These are phyloP conservation scores for Penicillium sp. DNA, from an alignment of 2,329 filamentous ascomycete genomes.

Conservation along the genomic window DNA sequence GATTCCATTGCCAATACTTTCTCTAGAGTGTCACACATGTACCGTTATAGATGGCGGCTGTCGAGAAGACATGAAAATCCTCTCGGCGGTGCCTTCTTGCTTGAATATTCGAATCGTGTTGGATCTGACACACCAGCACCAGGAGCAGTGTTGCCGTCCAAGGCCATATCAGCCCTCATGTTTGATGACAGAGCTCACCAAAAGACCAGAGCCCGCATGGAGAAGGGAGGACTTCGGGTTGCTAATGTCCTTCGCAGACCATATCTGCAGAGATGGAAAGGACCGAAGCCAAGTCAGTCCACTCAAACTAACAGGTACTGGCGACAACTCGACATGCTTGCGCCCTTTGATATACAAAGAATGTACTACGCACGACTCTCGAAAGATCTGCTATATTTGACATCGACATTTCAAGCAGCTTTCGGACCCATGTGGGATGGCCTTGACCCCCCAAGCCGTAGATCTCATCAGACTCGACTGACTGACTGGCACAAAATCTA, in stretches of 20 bases:
- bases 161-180: conserved; percentile 4
- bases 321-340: conserved; percentile 36
- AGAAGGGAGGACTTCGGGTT: background rate
- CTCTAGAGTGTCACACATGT: background rate
- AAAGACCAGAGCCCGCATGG: background rate
- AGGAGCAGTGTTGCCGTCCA: background rate
- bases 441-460: background rate
- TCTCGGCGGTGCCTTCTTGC: background rate
- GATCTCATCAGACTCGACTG: background rate
- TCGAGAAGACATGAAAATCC: background rate
- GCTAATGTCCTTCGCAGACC: conserved; percentile 6
- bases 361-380: conserved; percentile 4
- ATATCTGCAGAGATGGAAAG: conserved; percentile 19
- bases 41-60: conserved; percentile 5
- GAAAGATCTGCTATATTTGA: conserved; percentile 19
- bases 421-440: conserved; percentile 11
- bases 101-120: background rate
- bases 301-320: conserved; percentile 28
- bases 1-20: background rate
- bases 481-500: conserved; percentile 8
- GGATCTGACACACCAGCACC: background rate
- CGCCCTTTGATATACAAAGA: conserved; percentile 27
- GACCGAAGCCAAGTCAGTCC: conserved; percentile 1
- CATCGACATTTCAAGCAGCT: conserved; percentile 10
- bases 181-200: conserved; percentile 3